These are phyloP conservation scores for Medicago truncatula DNA, from an alignment of 306 rosid species.

Conservation along the genomic window MtrunA17r5.0-ANR NC_053042.1:33589001-33589500, in stretches of 20 bases:
- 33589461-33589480: neutral
- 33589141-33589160: neutral
- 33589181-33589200: neutral
- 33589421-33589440: slow-evolving; percentile 8
- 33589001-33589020: slow-evolving; percentile 1
- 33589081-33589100: neutral
- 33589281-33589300: slow-evolving; percentile 16
- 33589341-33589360: neutral
- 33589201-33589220: neutral
- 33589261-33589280: slow-evolving; percentile 22
- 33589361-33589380: neutral
- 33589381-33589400: neutral
- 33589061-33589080: neutral
- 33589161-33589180: slow-evolving; percentile 14
- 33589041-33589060: neutral
- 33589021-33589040: neutral
- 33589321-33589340: neutral
- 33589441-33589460: neutral
- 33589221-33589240: slow-evolving; percentile 12
- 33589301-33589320: neutral
- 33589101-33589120: slow-evolving; percentile 6
- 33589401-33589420: slow-evolving; percentile 5
- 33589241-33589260: neutral
- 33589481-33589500: neutral
- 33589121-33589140: slow-evolving; percentile 24